A percentile compares a stretch with the other conserved stretches of the same genome.
Conservation (phyloP, 2,329 filamentous ascomycete species). For the Elsinoe fawcettii region DNA sequence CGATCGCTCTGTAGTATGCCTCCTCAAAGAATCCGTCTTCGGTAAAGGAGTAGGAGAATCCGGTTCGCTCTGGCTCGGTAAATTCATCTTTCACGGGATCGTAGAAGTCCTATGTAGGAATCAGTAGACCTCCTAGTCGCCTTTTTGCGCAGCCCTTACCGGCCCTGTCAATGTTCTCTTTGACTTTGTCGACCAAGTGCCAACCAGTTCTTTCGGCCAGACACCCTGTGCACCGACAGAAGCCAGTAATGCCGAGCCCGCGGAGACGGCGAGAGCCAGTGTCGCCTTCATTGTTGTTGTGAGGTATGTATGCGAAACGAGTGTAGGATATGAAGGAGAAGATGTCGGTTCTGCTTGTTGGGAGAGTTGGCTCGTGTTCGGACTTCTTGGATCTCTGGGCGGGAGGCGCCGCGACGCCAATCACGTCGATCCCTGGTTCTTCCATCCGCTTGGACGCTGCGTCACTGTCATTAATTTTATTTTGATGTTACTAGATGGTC, state of each 20-base stretch:
- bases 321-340: background rate
- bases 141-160: conserved; percentile 38
- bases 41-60: conserved; percentile 68
- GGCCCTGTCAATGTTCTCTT: conserved; percentile 61
- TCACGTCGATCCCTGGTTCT: background rate
- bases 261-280: conserved; percentile 29
- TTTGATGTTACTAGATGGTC: no score
- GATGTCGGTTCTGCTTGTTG: background rate
- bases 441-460: background rate
- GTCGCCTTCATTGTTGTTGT: conserved; percentile 14
- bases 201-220: conserved; percentile 44
- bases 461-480: background rate
- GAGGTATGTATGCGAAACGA: background rate
- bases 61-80: conserved; percentile 57
- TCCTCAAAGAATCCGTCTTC: conserved; percentile 60
- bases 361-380: conserved; percentile 6
- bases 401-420: conserved; percentile 7
- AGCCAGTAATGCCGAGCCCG: conserved; percentile 33
- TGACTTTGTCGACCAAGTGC: conserved; percentile 66
- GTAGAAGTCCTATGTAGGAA: conserved; percentile 53
- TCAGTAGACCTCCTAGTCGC: background rate
- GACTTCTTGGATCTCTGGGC: conserved; percentile 3
- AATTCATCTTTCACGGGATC: conserved; percentile 58
- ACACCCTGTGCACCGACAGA: conserved; percentile 11
- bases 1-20: conserved; percentile 60